Conservation (phyloP, 345 rosid species). For the Eucalyptus marginata region DNA sequence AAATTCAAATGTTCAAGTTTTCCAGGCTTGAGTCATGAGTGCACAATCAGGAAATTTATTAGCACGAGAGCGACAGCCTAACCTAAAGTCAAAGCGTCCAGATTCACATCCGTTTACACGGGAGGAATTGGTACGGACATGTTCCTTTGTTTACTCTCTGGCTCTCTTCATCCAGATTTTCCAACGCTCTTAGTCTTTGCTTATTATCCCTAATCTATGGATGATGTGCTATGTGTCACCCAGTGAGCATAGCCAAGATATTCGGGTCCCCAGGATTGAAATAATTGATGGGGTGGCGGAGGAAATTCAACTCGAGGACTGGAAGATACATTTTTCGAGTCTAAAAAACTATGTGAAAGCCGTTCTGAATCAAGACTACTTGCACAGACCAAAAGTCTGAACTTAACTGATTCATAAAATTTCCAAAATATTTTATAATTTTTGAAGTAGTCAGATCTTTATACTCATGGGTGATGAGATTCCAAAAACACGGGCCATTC, state of each 20-base stretch:
- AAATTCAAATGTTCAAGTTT: neutral
- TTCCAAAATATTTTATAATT: rapidly evolving
- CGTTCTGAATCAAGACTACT: rapidly evolving
- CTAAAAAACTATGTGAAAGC: neutral
- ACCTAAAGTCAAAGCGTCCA: neutral
- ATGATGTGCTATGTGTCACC: neutral
- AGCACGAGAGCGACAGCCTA: neutral
- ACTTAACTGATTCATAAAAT: neutral
- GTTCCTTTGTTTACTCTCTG: neutral
- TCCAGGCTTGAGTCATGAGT: neutral
- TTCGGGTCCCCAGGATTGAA: neutral
- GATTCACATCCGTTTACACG: neutral
- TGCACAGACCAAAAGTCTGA: rapidly evolving
- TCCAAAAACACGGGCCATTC: too few species aligned
- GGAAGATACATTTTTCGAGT: neutral
- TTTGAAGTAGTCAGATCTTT: neutral
- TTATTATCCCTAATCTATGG: neutral
- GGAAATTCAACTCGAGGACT: neutral
- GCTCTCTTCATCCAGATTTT: neutral
- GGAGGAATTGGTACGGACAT: neutral
- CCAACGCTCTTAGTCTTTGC: neutral
- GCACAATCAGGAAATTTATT: neutral
- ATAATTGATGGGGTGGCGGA: neutral
- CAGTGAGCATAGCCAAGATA: neutral
- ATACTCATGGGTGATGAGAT: too few species aligned